phyloP scores from a whole-genome alignment of 2,329 filamentous ascomycete species.

The Fusarium sp. region DNA sequence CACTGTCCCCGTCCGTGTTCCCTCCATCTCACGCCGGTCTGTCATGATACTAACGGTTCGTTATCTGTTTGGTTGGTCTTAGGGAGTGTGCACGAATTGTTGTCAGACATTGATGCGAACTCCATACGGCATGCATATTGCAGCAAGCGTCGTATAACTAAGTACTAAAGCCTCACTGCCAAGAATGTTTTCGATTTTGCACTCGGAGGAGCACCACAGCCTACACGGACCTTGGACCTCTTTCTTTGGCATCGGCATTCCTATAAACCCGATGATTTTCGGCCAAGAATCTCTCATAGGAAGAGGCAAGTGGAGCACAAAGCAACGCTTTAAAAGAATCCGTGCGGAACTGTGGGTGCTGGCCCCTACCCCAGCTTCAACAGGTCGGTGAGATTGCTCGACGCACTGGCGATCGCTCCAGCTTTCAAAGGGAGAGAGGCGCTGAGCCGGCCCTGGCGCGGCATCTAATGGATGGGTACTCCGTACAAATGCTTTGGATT shows the following conservation, averaged over 20 bases:
- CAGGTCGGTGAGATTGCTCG: conserved; percentile 46
- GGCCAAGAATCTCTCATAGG: conserved; percentile 13
- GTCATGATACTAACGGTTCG: conserved; percentile 9
- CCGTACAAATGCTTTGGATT: neutral
- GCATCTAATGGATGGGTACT: conserved; percentile 18
- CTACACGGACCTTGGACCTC: neutral
- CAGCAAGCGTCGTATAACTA: neutral
- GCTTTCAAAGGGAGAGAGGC: conserved; percentile 37
- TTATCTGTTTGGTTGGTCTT: conserved; percentile 4
- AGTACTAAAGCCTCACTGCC: neutral
- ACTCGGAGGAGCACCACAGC: neutral
- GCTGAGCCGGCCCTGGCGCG: conserved; percentile 35
- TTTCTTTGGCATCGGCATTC: neutral
- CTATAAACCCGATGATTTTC: conserved; percentile 30
- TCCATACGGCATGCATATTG: neutral
- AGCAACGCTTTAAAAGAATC: conserved; percentile 17
- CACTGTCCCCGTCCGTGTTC: conserved; percentile 25
- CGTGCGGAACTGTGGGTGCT: conserved; percentile 41
- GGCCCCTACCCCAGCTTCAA: conserved; percentile 32
- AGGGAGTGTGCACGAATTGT: neutral
- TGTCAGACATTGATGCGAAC: conserved; percentile 12
- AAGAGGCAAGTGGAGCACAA: conserved; percentile 28
- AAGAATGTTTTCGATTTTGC: conserved; percentile 4
- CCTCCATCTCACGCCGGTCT: conserved; percentile 22
- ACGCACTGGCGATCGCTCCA: conserved; percentile 42